Percentiles rank a stretch among this genome's conserved stretches.
Evolutionary conservation across 2,329 filamentous ascomycete species (phyloP).

Genomic region (Coniochaeta sp.): DNA sequence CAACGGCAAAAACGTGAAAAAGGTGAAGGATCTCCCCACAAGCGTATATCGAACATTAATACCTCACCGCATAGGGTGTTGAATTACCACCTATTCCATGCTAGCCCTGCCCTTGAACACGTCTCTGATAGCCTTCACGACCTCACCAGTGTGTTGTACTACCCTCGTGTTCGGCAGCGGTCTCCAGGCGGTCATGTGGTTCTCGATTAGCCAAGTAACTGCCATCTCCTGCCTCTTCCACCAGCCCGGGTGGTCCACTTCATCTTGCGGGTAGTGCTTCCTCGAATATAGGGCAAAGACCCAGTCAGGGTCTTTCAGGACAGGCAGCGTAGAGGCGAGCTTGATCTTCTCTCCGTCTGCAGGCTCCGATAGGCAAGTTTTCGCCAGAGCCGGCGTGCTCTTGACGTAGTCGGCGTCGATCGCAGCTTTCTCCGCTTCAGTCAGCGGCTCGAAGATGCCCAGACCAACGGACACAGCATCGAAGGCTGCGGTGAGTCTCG

Average conservation of each 20-base stretch:
- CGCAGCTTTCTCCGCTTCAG: neutral
- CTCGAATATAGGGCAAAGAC: conserved; percentile 7
- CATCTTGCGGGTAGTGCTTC: neutral
- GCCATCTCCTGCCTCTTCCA: conserved; percentile 5
- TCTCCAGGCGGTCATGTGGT: conserved; percentile 5
- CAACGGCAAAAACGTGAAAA: too few species aligned
- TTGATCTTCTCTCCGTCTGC: neutral
- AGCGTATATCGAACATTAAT: too few species aligned
- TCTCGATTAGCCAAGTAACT: conserved; percentile 4
- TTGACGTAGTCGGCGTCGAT: neutral
- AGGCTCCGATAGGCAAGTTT: neutral
- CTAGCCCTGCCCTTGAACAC: conserved; percentile 3
- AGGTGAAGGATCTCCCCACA: too few species aligned
- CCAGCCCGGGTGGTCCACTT: conserved; percentile 4
- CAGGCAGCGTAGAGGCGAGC: conserved; percentile 5
- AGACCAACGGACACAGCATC: conserved; percentile 6
- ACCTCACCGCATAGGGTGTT: conserved; percentile 11
- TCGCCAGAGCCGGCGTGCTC: conserved; percentile 4
- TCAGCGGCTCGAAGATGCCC: conserved; percentile 5
- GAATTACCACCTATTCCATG: conserved; percentile 6
- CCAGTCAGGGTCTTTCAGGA: conserved; percentile 6
- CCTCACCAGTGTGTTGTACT: conserved; percentile 1
- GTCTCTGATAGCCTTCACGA: conserved; percentile 1
- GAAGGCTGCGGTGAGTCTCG: neutral
- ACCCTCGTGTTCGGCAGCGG: conserved; percentile 1